Conservation (phyloP, 164 flowering plant species). For the Macadamia tetraphylla region DNA sequence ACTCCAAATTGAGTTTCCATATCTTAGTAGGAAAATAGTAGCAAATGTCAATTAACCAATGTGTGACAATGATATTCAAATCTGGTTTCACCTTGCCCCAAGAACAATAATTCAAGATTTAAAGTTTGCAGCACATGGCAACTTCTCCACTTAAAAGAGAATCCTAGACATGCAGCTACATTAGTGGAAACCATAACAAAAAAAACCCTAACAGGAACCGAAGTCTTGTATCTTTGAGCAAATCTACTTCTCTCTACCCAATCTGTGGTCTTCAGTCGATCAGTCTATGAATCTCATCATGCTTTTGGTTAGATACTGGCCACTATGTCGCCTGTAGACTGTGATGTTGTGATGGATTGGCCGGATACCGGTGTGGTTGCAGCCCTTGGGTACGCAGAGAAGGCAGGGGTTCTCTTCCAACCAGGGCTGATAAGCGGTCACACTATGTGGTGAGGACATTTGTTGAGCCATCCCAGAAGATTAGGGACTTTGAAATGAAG, state of each 20-base stretch:
- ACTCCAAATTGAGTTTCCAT: too few species aligned
- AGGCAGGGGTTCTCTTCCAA: slow-evolving; percentile 24
- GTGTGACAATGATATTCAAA: too few species aligned
- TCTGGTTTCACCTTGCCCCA: too few species aligned
- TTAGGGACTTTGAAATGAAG: slow-evolving; percentile 87
- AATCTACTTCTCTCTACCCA: slow-evolving; percentile 78
- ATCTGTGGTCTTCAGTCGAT: slow-evolving; percentile 73
- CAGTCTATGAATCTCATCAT: slow-evolving; percentile 68
- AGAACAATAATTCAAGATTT: too few species aligned
- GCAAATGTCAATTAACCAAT: too few species aligned
- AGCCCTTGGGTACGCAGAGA: slow-evolving; percentile 80
- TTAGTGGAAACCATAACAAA: too few species aligned
- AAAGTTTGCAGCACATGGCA: slow-evolving; percentile 31
- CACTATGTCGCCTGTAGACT: slow-evolving; percentile 79
- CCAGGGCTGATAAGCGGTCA: slow-evolving; percentile 69
- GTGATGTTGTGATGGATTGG: slow-evolving; percentile 91
- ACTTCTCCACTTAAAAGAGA: slow-evolving; percentile 37
- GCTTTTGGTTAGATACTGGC: slow-evolving; percentile 69
- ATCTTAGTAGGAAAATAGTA: slow-evolving; percentile 38
- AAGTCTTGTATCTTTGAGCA: slow-evolving; percentile 88
- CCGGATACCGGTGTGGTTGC: slow-evolving; percentile 94
- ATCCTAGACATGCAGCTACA: too few species aligned
- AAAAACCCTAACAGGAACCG: slow-evolving; percentile 45
- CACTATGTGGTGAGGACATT: slow-evolving; percentile 91
- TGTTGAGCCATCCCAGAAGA: slow-evolving; percentile 86